phyloP scores from a whole-genome alignment of 805 yeast species.

The Lipomyces yamadae region DNA sequence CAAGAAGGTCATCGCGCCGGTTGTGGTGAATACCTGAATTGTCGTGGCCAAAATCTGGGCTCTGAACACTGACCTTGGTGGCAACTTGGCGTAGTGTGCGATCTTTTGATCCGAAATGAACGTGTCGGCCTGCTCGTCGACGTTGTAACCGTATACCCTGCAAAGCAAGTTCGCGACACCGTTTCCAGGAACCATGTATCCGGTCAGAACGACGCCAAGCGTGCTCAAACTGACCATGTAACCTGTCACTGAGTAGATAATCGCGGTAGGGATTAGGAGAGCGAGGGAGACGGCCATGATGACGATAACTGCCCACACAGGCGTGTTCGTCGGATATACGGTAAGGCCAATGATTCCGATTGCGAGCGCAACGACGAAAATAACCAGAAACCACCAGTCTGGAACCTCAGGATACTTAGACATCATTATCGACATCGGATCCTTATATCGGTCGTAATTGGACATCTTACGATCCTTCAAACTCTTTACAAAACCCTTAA shows the following conservation, averaged over 20 bases:
- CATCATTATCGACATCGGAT: constrained; percentile 57
- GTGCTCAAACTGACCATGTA: constrained; percentile 50
- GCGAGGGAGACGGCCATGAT: constrained; percentile 59
- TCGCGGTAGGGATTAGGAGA: constrained; percentile 64
- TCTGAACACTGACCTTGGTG: constrained; percentile 57
- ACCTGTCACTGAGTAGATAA: constrained; percentile 68
- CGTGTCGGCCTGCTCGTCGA: constrained; percentile 55
- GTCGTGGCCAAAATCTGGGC: constrained; percentile 59
- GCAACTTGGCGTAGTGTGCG: constrained; percentile 60
- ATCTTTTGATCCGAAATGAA: constrained; percentile 50
- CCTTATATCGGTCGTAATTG: constrained; percentile 62
- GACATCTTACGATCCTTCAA: constrained; percentile 55
- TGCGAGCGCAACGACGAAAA: constrained; percentile 51
- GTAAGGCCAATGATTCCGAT: constrained; percentile 45
- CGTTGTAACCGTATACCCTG: constrained; percentile 56
- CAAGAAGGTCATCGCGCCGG: constrained; percentile 56
- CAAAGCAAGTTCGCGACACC: constrained; percentile 56
- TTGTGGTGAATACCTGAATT: constrained; percentile 59
- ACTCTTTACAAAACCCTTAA: constrained; percentile 55
- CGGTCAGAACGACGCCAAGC: constrained; percentile 54
- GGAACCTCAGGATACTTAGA: constrained; percentile 68
- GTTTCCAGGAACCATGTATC: constrained; percentile 56
- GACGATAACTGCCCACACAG: constrained; percentile 66
- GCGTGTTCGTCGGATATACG: constrained; percentile 56
- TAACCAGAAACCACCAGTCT: constrained; percentile 68